Evolutionary conservation across 129 eudicot genomes (phyloP), one percentile per base, ranked within the genome.

Genomic region (Tanacetum coccineum): DNA sequence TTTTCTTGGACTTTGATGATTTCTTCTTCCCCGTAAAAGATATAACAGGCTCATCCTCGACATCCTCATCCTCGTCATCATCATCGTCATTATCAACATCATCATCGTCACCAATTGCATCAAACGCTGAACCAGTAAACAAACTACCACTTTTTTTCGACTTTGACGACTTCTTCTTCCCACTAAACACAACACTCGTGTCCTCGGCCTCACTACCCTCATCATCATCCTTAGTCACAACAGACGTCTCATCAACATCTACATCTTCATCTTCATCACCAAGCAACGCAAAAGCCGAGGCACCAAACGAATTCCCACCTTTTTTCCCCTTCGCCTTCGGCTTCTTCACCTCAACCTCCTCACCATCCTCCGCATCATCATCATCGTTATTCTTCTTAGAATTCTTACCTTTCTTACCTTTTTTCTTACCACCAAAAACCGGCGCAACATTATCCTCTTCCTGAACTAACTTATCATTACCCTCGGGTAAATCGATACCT

Each of bases 21-120:
- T 87, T 91, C 81, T 91, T 91, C 77, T 87, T 91, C 60, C 87
- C 95, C 0, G 84, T 67, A 63, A 85, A 91, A 22, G 82, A 50
- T 66, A 83, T 59, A 40, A 72, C 78, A 0, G 84, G 81, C 51
- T 72, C 97, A 6, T 75, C 81, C 10, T 87, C 87, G 10, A 65
- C 64, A 59, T 83, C 84, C 5, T 79, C 78, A 36, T 61, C 71
- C 50, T 76, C 78, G 1, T 18, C 52, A 4, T 64, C 52, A 4
- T 64, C 61, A 63, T 71, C 75, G 19, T 30, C 76, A 18, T 59
- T 80, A 44, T 70, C 85, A 47, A 58, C 86, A 26, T 79, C 90
- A 10, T 79, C 89, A 42, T 84, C 85, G 36, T 65, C 86, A 21
- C 77, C 90, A 64, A 76, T 59, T 47, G 80, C 81, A 79, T 58